phyloP scores from a whole-genome alignment of 164 flowering plant species.

The Magnolia officinalis region DNA sequence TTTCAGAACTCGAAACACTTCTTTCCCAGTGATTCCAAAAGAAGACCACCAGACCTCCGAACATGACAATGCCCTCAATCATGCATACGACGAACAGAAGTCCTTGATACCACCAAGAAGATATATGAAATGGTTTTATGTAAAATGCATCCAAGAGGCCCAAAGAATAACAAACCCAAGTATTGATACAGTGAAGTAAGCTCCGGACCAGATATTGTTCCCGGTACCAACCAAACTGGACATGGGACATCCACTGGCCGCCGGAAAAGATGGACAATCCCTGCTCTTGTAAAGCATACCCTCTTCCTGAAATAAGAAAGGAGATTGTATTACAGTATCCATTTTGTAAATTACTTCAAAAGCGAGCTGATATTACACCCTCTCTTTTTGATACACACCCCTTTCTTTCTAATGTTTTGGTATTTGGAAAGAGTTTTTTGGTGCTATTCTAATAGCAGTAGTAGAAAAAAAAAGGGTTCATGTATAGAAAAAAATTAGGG shows the following conservation, averaged over 20 bases:
- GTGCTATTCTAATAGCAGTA: not conserved
- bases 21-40: slow-evolving; percentile 69
- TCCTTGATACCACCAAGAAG: slow-evolving; percentile 76
- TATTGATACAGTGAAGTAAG: slow-evolving; percentile 51
- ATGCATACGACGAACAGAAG: slow-evolving; percentile 60
- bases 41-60: slow-evolving; percentile 68
- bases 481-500: no score
- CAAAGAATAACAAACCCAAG: slow-evolving; percentile 52
- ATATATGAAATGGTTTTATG: slow-evolving; percentile 43
- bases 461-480: no score
- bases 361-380: not conserved
- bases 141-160: slow-evolving; percentile 46
- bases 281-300: slow-evolving; percentile 30
- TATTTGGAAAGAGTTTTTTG: not conserved
- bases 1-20: slow-evolving; percentile 25
- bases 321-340: not conserved
- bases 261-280: slow-evolving; percentile 28
- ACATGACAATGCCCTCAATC: slow-evolving; percentile 51
- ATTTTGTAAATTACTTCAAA: not conserved
- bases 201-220: slow-evolving; percentile 62
- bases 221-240: slow-evolving; percentile 89
- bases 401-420: not conserved
- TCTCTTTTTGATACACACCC: not conserved
- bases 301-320: slow-evolving; percentile 55
- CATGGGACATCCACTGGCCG: slow-evolving; percentile 37